phyloP scores from a whole-genome alignment of 2,329 filamentous ascomycete species.

The Venturia carpophila region DNA sequence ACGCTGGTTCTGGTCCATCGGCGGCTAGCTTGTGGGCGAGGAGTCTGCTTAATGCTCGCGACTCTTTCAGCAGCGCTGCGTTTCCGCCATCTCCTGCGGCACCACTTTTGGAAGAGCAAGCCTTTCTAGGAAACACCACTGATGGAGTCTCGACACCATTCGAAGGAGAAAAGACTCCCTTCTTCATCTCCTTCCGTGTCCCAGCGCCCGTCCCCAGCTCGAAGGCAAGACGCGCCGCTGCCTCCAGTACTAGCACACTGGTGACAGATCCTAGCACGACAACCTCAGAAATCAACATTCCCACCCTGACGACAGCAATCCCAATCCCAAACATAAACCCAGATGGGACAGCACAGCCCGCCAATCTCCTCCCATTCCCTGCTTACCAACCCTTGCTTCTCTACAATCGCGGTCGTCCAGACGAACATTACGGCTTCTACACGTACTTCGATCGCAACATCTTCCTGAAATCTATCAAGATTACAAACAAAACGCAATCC shows the following conservation, averaged over 20 bases:
- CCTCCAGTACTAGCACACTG: slow-evolving; percentile 9
- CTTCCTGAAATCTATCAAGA: slow-evolving; percentile 60
- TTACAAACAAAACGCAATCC: slow-evolving; percentile 26
- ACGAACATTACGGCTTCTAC: slow-evolving; percentile 92
- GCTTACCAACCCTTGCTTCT: slow-evolving; percentile 69
- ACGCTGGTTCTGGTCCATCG: slow-evolving; percentile 13
- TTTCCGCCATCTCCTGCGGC: slow-evolving; percentile 46
- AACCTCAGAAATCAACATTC: slow-evolving; percentile 25
- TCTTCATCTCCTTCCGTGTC: slow-evolving; percentile 68
- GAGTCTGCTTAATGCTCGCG: neutral
- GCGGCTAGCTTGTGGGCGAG: neutral
- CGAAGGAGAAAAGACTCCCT: slow-evolving; percentile 78
- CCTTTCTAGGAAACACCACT: slow-evolving; percentile 78
- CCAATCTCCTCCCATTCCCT: slow-evolving; percentile 62
- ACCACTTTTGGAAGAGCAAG: slow-evolving; percentile 61
- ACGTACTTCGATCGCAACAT: slow-evolving; percentile 83
- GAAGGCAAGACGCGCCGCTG: slow-evolving; percentile 23
- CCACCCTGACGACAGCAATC: slow-evolving; percentile 48
- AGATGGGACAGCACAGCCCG: slow-evolving; percentile 66
- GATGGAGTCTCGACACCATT: slow-evolving; percentile 65
- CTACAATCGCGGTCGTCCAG: slow-evolving; percentile 70
- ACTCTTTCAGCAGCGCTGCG: neutral
- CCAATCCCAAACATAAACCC: slow-evolving; percentile 54
- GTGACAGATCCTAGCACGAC: slow-evolving; percentile 17
- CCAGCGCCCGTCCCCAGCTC: slow-evolving; percentile 23